Evolutionary conservation across 2,329 filamentous ascomycete genomes (phyloP), one percentile per base, ranked within the genome.

Genomic region (Ophiostoma sp.): DNA sequence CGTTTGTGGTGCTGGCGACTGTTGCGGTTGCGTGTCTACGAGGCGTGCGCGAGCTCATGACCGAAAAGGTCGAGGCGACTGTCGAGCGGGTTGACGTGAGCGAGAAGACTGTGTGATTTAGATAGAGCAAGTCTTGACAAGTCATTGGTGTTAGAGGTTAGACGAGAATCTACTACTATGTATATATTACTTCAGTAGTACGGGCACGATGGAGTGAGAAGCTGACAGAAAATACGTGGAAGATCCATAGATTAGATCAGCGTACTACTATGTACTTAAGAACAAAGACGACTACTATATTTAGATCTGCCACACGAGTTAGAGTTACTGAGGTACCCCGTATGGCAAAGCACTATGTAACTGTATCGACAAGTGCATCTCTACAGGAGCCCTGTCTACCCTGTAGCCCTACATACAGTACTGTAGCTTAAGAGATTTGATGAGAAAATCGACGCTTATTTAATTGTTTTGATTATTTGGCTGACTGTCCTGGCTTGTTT

Each of bases 1-100:
- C 84, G 0, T 85, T 86, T 74, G 81, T 85, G 1, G 81, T 84
- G 4, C 73, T 85, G 33, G 83, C 82, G 1, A 76, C 83, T 4
- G 77, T 81, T 1, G 78, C 80, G 0, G 79, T 85, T 5, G 77
- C 76, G 15, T 79, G 80, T 69, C 73, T 85, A 75, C 81, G 80
- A 68, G 82, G 82, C 0, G 83, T 85, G 0, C 81, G 80, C 72
- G 82, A 84, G 66, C 75, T 85, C 65, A 85, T 85, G 83, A 85
- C 83, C 20, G 83, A 85, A 72, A 81, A 83, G 76, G 80, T 85
- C 4, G 83, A 85, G 75, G 83, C 83, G 33, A 84, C 82, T 1
- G 82, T 85, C 8, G 83, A 85, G 75, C 78, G 75, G 44, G 73
- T 77, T 4, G 57, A 33, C 52, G 52, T 27, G 10, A 13, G 1